Base-by-base conservation (phyloP, 78 protist species). In the Pigoraptor vietnamica region DNA sequence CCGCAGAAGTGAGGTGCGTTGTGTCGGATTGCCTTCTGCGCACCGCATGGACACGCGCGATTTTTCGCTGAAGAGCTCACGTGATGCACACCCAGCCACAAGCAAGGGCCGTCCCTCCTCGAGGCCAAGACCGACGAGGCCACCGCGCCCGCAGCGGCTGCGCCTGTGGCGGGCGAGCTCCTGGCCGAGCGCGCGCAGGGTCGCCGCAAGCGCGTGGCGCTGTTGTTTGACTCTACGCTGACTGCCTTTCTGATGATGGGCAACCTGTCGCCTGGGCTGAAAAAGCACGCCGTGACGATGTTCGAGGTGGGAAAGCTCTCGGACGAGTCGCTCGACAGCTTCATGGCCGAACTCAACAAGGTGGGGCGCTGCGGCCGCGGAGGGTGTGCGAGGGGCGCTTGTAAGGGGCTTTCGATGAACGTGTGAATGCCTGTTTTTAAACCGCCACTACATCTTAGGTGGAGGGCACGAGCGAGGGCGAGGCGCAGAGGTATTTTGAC, bases 241-340 rank as follows among this genome's bases (percentile, higher is more conserved):
- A 96, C 98, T 1, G 99, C 99, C 24, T 95, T 95, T 56, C 93
- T 98, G 33, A 98, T 98, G 99, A 97, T 98, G 99, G 98, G 98
- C 87, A 97, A 97, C 79, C 90, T 96, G 32, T 93, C 96, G 0
- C 88, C 56, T 81, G 98, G 96, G 21, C 94, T 98, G 79, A 97
- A 97, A 96, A 94, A 67, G 81, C 98, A 97, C 81, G 98, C 99
- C 0, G 99, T 98, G 38, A 98, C 99, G 55, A 90, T 98, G 97
- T 98, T 94, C 90, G 99, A 90, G 93, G 97, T 92, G n/a, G 99
- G 99, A 56, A 97, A 97, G 56, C 88, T 97, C 1, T 82, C 97
- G 14, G 95, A 97, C 88, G 99, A 97, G 86, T 79, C 95, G 24
- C n/a, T 97, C 39, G 95, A 90, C 48, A 89, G 84, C 36, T 96